Evolutionary conservation across 164 flowering plant species (phyloP).

Genomic region (Macadamia tetraphylla): DNA sequence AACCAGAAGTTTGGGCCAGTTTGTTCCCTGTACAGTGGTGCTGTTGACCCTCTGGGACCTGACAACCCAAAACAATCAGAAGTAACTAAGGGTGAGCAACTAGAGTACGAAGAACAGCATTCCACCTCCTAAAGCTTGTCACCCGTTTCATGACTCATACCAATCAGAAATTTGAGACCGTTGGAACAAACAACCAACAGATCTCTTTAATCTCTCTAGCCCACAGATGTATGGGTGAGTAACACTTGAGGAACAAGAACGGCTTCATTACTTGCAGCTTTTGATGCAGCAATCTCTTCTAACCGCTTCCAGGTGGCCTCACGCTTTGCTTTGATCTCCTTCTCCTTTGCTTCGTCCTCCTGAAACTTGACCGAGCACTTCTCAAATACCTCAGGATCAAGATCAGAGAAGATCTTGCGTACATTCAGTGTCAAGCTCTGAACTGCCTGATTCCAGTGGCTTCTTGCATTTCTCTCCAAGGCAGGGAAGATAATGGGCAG

Average conservation of each 20-base stretch:
- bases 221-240: conserved; percentile 3
- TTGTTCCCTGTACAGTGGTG: conserved; percentile 18
- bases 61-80: conserved; percentile 19
- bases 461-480: conserved; percentile 55
- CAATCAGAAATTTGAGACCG: conserved; percentile 9
- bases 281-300: conserved; percentile 56
- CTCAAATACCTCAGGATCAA: conserved; percentile 59
- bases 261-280: conserved; percentile 39
- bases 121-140: conserved; percentile 10
- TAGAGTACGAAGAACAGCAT: conserved; percentile 1
- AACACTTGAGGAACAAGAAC: conserved; percentile 27
- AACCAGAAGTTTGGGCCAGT: conserved; percentile 4
- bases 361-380: conserved; percentile 56
- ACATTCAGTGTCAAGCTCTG: conserved; percentile 62
- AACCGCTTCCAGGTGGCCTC: conserved; percentile 62
- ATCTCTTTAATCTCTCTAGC: background rate
- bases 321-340: conserved; percentile 41
- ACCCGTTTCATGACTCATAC: conserved; percentile 5
- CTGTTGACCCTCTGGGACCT: conserved; percentile 13
- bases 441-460: conserved; percentile 79
- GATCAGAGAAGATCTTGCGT: conserved; percentile 62
- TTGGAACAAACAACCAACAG: conserved; percentile 6
- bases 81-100: conserved; percentile 8
- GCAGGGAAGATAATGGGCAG: conserved; percentile 76
- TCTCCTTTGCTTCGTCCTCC: conserved; percentile 50